Conservation (phyloP, 2,329 filamentous ascomycete genomes). For the Apiospora marii region DNA sequence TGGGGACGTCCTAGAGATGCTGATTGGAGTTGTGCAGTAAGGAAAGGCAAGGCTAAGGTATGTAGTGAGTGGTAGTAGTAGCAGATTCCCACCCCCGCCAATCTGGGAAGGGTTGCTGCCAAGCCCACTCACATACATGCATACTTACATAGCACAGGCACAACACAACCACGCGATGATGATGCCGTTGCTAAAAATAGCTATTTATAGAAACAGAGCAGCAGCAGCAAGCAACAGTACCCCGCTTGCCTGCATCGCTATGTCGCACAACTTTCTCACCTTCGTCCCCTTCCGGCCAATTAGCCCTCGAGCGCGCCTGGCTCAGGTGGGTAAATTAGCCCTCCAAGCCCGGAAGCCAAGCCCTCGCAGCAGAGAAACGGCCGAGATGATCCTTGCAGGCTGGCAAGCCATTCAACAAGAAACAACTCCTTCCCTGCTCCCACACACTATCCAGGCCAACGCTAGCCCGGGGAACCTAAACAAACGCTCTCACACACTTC, state of each 20-base stretch:
- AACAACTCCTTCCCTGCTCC: conserved; percentile 14
- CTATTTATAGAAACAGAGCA: conserved; percentile 40
- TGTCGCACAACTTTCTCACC: conserved; percentile 26
- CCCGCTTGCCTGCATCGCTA: conserved; percentile 19
- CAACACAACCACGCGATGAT: conserved; percentile 30
- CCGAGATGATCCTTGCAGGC: conserved; percentile 17
- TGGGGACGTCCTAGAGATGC: background rate
- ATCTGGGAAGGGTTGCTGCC: conserved; percentile 3
- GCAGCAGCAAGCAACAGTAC: conserved; percentile 1
- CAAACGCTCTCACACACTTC: background rate
- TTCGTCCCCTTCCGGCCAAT: conserved; percentile 37
- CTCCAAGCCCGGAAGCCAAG: conserved; percentile 5
- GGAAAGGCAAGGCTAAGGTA: background rate
- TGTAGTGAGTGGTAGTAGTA: no score
- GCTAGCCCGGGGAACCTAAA: conserved; percentile 16
- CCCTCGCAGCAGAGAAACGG: background rate
- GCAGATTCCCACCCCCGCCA: conserved; percentile 10
- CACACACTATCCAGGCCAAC: conserved; percentile 5
- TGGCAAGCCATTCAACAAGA: conserved; percentile 7
- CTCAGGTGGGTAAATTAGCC: conserved; percentile 39
- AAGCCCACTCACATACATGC: background rate
- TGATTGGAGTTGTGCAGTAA: conserved; percentile 3
- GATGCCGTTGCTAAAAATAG: conserved; percentile 41
- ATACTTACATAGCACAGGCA: conserved; percentile 31
- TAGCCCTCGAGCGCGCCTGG: conserved; percentile 29